Percentiles rank a stretch among this genome's conserved stretches.
Evolutionary conservation across 306 rosid genomes (phyloP).

Genomic region (Benincasa hispida): DNA sequence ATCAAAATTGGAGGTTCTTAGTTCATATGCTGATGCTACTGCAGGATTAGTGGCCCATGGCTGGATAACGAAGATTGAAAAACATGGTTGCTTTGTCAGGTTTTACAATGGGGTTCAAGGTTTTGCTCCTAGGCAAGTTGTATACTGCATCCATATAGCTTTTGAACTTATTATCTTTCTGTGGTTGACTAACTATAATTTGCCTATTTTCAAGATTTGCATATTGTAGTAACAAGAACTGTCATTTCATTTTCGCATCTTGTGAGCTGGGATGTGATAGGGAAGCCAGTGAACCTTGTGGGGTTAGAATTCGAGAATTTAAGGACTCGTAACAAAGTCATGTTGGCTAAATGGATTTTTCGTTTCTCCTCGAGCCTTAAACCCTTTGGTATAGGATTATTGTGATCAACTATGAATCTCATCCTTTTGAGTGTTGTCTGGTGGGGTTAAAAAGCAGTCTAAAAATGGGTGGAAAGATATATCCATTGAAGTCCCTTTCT

Average conservation of each 20-base stretch:
- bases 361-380: background rate
- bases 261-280: background rate
- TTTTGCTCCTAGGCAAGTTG: slow-evolving; percentile 74
- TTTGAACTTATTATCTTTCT: background rate
- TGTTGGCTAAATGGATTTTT: background rate
- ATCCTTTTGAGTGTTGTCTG: background rate
- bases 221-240: background rate
- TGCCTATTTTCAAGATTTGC: background rate
- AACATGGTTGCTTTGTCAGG: slow-evolving; percentile 78
- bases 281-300: background rate
- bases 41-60: slow-evolving; percentile 88
- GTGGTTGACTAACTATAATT: background rate
- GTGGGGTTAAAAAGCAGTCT: background rate
- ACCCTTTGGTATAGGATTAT: background rate
- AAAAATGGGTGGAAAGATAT: background rate
- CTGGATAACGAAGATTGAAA: slow-evolving; percentile 89
- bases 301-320: background rate
- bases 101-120: slow-evolving; percentile 96
- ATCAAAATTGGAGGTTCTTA: slow-evolving; percentile 64
- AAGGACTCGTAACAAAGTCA: background rate
- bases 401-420: background rate
- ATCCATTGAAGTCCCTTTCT: background rate
- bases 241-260: background rate
- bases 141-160: slow-evolving; percentile 4
- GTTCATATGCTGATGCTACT: slow-evolving; percentile 67